These are phyloP conservation scores for Gomphus sp. DNA, from an alignment of 1,284 basidiomycete genomes.

Conservation along the genomic window DNA sequence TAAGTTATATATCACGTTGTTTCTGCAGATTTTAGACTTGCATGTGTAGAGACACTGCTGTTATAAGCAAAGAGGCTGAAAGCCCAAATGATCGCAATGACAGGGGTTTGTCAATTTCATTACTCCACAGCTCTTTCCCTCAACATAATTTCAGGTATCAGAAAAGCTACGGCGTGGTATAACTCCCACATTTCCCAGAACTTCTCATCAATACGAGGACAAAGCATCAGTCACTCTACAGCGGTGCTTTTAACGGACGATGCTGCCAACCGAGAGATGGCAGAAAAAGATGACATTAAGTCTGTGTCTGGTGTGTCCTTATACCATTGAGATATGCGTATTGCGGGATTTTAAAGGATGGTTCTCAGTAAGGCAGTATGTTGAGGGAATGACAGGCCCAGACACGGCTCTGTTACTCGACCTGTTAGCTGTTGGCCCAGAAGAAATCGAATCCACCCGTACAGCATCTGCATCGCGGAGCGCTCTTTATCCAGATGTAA, in stretches of 20 bases:
- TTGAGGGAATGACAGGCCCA: slow-evolving; percentile 60
- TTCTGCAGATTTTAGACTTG: neutral
- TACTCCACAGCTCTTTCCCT: neutral
- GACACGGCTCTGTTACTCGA: slow-evolving; percentile 56
- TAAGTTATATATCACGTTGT: slow-evolving; percentile 26
- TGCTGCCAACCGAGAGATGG: slow-evolving; percentile 73
- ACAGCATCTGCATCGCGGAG: slow-evolving; percentile 39
- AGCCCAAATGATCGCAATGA: slow-evolving; percentile 91
- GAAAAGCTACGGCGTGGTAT: slow-evolving; percentile 82
- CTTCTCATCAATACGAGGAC: slow-evolving; percentile 42
- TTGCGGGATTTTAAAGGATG: neutral
- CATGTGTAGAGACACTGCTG: slow-evolving; percentile 66
- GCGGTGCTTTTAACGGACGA: slow-evolving; percentile 88
- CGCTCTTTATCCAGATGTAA: slow-evolving; percentile 71
- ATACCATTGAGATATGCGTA: neutral
- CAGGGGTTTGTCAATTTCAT: slow-evolving; percentile 45
- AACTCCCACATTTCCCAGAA: slow-evolving; percentile 57
- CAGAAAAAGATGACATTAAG: slow-evolving; percentile 58
- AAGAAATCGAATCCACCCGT: slow-evolving; percentile 51
- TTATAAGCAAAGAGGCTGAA: slow-evolving; percentile 65
- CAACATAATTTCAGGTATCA: slow-evolving; percentile 50
- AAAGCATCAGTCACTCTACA: slow-evolving; percentile 36
- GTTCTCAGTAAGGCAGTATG: slow-evolving; percentile 61
- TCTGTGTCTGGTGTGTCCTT: slow-evolving; percentile 48
- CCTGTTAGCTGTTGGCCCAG: slow-evolving; percentile 59